These are phyloP conservation scores for Avena insularis DNA, from an alignment of 176 grass and related monocot species.

Conservation along the genomic window DNA sequence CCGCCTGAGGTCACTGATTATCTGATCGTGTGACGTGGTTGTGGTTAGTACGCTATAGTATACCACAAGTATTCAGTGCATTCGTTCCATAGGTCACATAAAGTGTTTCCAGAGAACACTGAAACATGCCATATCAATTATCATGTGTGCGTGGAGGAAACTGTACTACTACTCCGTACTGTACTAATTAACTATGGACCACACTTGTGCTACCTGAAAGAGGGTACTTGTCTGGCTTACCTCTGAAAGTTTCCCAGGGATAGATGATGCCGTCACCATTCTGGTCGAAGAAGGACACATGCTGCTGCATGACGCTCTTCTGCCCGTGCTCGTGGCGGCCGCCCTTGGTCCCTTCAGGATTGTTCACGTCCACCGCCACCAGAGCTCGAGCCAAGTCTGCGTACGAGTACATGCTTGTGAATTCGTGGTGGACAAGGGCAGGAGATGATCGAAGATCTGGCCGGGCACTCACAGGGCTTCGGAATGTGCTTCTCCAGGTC, in stretches of 20 bases:
- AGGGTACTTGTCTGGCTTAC: background rate
- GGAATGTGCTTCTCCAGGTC: constrained; percentile 75
- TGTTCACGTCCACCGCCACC: constrained; percentile 74
- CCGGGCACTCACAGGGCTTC: constrained; percentile 66
- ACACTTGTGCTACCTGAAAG: background rate
- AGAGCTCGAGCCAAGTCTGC: constrained; percentile 76
- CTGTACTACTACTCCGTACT: background rate
- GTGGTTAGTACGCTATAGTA: too few relatives aligned
- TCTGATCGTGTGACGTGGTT: too few relatives aligned
- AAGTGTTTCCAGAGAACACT: background rate
- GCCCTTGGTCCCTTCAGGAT: constrained; percentile 63
- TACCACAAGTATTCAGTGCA: too few relatives aligned
- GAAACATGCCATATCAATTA: background rate
- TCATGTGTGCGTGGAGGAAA: background rate
- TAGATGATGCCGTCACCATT: constrained; percentile 78
- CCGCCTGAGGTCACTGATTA: too few relatives aligned
- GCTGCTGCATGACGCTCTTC: constrained; percentile 84
- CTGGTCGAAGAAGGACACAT: constrained; percentile 89
- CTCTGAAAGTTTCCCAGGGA: constrained; percentile 85
- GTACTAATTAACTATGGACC: background rate
- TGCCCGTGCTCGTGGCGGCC: constrained; percentile 55
- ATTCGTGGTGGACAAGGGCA: background rate
- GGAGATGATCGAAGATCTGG: background rate
- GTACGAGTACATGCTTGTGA: background rate
- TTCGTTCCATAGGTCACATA: too few relatives aligned